phyloP scores from a whole-genome alignment of 129 eudicot species.

The Chrysanthemum makinoi region DNA sequence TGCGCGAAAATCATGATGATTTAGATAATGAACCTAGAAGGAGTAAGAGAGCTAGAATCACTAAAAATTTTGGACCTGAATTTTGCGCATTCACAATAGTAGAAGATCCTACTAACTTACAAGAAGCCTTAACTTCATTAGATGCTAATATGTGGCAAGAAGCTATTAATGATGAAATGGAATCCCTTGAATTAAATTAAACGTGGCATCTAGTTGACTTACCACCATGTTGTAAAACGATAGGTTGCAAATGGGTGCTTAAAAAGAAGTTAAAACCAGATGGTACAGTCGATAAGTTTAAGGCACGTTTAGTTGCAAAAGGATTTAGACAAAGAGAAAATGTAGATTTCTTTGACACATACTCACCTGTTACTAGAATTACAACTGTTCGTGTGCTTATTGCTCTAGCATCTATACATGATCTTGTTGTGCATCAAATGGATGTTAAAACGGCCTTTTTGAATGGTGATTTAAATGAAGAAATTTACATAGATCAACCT shows the following conservation, averaged over 20 bases:
- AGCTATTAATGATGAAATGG: not conserved
- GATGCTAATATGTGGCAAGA: not conserved
- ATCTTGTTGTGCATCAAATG: no score
- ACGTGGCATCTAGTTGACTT: no score
- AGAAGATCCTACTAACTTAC: not conserved
- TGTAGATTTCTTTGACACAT: no score
- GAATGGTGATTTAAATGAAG: no score
- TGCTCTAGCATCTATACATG: no score
- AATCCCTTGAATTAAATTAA: not conserved
- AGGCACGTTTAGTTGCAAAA: not conserved
- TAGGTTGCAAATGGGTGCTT: not conserved
- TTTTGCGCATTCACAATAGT: not conserved
- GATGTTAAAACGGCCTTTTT: no score
- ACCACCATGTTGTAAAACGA: no score
- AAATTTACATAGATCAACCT: no score
- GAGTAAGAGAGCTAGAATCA: not conserved
- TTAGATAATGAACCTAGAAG: constrained; percentile 1
- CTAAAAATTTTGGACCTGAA: constrained; percentile 3
- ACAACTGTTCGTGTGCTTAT: no score
- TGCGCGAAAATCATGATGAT: no score
- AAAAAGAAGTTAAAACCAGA: not conserved
- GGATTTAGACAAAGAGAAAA: not conserved
- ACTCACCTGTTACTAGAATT: no score
- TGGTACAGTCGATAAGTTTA: not conserved
- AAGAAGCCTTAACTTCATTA: not conserved